Evolutionary conservation across 768 basidiomycete genomes (phyloP).

Genomic region (Neoboletus magnificus): DNA sequence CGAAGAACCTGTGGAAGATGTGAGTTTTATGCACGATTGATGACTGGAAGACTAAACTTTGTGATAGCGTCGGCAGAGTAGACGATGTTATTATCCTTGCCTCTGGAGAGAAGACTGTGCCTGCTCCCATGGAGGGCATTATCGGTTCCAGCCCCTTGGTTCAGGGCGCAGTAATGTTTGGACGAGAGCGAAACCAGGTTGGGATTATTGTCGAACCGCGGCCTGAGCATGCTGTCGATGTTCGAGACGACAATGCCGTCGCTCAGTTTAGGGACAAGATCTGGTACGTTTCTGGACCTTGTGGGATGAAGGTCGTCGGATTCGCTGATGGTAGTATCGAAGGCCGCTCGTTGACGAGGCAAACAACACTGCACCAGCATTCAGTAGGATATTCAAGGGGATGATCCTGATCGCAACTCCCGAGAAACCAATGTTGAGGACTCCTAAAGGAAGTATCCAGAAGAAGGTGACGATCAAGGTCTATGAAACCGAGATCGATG

Average conservation of each 20-base stretch:
- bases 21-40: constrained; percentile 6
- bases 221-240: constrained; percentile 12
- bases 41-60: not conserved
- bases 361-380: constrained; percentile 35
- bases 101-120: constrained; percentile 34
- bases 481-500: constrained; percentile 23
- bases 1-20: constrained; percentile 43
- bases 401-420: constrained; percentile 45
- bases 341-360: constrained; percentile 40
- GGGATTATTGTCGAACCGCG: constrained; percentile 32
- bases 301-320: not conserved
- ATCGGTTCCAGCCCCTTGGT: constrained; percentile 21
- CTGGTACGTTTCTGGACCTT: constrained; percentile 16
- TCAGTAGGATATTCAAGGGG: constrained; percentile 45
- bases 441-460: constrained; percentile 29
- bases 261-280: constrained; percentile 17
- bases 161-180: constrained; percentile 29
- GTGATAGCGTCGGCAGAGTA: constrained; percentile 35
- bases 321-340: not conserved
- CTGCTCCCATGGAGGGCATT: constrained; percentile 31
- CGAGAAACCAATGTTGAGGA: constrained; percentile 39
- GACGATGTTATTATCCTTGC: constrained; percentile 34
- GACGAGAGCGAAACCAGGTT: constrained; percentile 28
- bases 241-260: constrained; percentile 3
- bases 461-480: constrained; percentile 13